Evolutionary conservation across 2,329 filamentous ascomycete species (phyloP).

Genomic region (Huntiella decipiens): DNA sequence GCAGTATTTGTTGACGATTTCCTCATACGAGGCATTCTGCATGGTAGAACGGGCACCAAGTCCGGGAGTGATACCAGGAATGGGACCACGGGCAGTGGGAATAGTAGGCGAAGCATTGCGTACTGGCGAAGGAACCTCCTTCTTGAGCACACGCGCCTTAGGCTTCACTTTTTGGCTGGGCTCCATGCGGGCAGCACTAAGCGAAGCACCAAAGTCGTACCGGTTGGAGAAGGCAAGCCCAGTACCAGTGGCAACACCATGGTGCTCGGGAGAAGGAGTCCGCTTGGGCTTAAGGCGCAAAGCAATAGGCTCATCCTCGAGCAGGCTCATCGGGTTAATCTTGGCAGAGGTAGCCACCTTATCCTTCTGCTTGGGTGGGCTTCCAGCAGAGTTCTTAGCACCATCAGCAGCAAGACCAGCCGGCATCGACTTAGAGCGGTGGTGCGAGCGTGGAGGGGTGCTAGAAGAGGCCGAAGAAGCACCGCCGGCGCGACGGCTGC

Average conservation of each 20-base stretch:
- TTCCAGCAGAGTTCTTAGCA: background rate
- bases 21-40: constrained; percentile 79
- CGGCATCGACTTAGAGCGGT: constrained; percentile 35
- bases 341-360: background rate
- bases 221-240: constrained; percentile 59
- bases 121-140: background rate
- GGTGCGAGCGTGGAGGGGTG: constrained; percentile 7
- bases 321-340: constrained; percentile 21
- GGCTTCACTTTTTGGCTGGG: constrained; percentile 9
- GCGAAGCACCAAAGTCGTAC: constrained; percentile 89
- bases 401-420: constrained; percentile 42
- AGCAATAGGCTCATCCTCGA: constrained; percentile 37
- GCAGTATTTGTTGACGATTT: constrained; percentile 97
- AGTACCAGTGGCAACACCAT: constrained; percentile 6
- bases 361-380: background rate
- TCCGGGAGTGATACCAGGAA: constrained; percentile 21
- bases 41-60: constrained; percentile 38
- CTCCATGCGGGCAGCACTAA: constrained; percentile 59
- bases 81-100: background rate
- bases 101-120: constrained; percentile 7
- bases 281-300: constrained; percentile 58
- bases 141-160: constrained; percentile 36
- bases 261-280: constrained; percentile 15
- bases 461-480: constrained; percentile 13
- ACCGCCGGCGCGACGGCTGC: constrained; percentile 32